Conservation (phyloP, 2,329 filamentous ascomycete species). For the Fusarium dlaminii region DNA sequence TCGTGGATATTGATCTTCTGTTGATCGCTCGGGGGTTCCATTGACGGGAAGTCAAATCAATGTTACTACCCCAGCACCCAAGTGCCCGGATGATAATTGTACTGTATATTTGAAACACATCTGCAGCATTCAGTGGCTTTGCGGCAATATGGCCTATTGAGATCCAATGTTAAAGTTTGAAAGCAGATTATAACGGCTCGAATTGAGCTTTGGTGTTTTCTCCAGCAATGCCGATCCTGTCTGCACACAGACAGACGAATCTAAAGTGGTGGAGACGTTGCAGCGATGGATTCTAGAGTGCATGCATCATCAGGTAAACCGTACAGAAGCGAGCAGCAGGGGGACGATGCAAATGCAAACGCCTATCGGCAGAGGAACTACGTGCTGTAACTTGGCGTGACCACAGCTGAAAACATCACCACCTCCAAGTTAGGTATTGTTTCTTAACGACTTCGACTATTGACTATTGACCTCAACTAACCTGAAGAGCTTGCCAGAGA, state of each 20-base stretch:
- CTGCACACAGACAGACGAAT: background rate
- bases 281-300: constrained; percentile 15
- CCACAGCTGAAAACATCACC: constrained; percentile 9
- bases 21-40: background rate
- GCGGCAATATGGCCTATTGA: background rate
- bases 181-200: constrained; percentile 2
- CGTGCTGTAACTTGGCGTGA: background rate
- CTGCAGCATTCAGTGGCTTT: background rate
- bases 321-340: constrained; percentile 25
- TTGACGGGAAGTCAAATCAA: constrained; percentile 6
- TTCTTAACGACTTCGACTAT: constrained; percentile 9
- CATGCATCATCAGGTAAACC: constrained; percentile 20
- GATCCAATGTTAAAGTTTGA: background rate
- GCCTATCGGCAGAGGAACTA: background rate
- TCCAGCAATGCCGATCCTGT: background rate
- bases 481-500: background rate
- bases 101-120: constrained; percentile 27
- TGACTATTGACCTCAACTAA: constrained; percentile 3
- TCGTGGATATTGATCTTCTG: constrained; percentile 4
- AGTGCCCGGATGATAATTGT: background rate
- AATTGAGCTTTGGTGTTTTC: background rate
- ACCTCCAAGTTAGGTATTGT: background rate
- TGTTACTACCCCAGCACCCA: constrained; percentile 1
- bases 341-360: background rate
- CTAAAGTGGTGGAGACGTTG: background rate